Conservation (phyloP, 352 stramenopile species). For the Phytophthora tentaculata region DNA sequence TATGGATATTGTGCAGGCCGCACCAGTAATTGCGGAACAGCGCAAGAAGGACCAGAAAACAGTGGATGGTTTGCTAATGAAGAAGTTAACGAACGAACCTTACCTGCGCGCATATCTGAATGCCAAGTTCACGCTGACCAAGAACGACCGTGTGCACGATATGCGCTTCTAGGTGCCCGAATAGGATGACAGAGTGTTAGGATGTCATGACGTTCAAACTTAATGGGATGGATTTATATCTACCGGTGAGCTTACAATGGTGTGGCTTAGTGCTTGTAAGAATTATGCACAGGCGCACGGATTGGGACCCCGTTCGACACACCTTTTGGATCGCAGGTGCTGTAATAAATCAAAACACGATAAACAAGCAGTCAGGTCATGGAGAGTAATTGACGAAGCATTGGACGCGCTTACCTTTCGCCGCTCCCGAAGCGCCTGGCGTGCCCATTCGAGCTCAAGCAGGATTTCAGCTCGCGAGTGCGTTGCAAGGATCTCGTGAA, state of each 20-base stretch:
- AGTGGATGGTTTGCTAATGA: constrained; percentile 89
- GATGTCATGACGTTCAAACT: constrained; percentile 25
- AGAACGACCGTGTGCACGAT: constrained; percentile 97
- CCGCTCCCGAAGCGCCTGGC: constrained; percentile 51
- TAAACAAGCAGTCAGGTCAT: constrained; percentile 18
- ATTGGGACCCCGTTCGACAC: constrained; percentile 14
- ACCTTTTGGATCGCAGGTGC: constrained; percentile 45
- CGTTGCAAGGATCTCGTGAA: constrained; percentile 53
- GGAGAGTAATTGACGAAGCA: constrained; percentile 11
- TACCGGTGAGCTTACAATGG: no score
- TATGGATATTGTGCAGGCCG: constrained; percentile 38
- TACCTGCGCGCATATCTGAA: constrained; percentile 98
- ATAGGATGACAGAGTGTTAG: constrained; percentile 16
- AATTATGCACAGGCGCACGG: constrained; percentile 20
- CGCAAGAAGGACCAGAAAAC: constrained; percentile 96
- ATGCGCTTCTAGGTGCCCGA: constrained; percentile 99
- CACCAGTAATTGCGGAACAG: constrained; percentile 89
- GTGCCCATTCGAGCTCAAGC: constrained; percentile 61
- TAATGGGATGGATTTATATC: constrained; percentile 15
- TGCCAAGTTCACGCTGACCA: constrained; percentile 98
- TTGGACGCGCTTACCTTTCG: constrained; percentile 44
- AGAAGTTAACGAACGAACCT: constrained; percentile 65
- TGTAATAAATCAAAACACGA: constrained; percentile 16
- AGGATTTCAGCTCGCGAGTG: constrained; percentile 58
- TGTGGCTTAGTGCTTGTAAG: background rate